Base-by-base conservation (phyloP, 2,329 filamentous ascomycete species). In the Scortechinia acanthostroma region DNA sequence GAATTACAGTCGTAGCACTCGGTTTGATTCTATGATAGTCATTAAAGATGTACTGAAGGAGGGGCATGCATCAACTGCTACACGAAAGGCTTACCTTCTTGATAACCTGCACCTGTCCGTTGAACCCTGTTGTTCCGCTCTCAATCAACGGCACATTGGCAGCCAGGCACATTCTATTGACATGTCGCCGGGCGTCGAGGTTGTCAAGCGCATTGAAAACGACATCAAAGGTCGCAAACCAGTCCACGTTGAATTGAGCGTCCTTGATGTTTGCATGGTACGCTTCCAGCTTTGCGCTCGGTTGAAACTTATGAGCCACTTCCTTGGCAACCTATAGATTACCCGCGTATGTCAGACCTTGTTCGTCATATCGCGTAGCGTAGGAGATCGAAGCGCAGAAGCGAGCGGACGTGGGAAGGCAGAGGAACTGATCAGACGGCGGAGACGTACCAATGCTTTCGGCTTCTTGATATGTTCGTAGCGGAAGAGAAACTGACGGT, bases 121-220 rank as follows among this genome's bases (percentile, higher is more conserved):
- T 85, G 65, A 86, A 88, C 2, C 84, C 84, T 1, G 84, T 88
- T 1, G 84, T 88, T 22, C 84, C 84, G 55, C 83, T 87, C 61
- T 88, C 84, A 43, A 88, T 75, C 51, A 88, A 59, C n/a, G 83
- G 82, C n/a, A 88, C 73, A 53, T 83, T 69, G 5, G 83, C 83
- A 10, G 83, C 79, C 48, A 88, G 61, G 53, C 84, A 88, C 84
- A 88, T 88, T 55, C 74, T 77, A 55, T 88, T 88, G 46, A 88
- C 84, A 70, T 88, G 81, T 43, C 83, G 74, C 46, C 84, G 71
- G 21, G 84, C 84, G 47, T 86, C 82, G n/a, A 88, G 62, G 50
- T 88, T 88, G 58, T 88, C 84, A 21, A 88, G 69, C 43, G 84
- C 84, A 62, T 88, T 88, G 68, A 88, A 88, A n/a, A 88, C 82